Evolutionary conservation across 1,139 yeast species (phyloP).

Genomic region (Debaryomyces robertsiae): DNA sequence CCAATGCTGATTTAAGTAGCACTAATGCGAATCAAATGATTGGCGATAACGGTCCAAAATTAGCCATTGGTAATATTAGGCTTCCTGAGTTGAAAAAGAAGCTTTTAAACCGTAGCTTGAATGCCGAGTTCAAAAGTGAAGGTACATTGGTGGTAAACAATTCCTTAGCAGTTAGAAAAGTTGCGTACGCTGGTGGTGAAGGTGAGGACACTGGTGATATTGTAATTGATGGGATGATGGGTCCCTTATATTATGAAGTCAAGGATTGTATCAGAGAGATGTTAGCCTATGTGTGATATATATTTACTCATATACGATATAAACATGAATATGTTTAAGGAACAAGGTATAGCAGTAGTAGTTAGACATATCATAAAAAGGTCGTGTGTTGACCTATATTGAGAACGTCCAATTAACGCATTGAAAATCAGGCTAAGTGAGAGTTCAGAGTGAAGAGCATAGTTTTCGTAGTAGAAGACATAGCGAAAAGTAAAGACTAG

Average conservation of each 20-base stretch:
- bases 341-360: not conserved
- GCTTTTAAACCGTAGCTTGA: slow-evolving; percentile 58
- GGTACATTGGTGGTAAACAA: slow-evolving; percentile 90
- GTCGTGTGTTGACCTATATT: slow-evolving; percentile 3
- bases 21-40: slow-evolving; percentile 11
- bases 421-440: slow-evolving; percentile 8
- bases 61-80: slow-evolving; percentile 88
- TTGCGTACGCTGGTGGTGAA: slow-evolving; percentile 46
- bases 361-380: not conserved
- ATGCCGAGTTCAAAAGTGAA: slow-evolving; percentile 90
- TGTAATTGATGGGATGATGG: slow-evolving; percentile 79
- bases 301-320: not conserved
- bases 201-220: slow-evolving; percentile 73
- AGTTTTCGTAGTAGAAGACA: not conserved
- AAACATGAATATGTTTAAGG: too few species aligned
- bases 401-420: slow-evolving; percentile 13
- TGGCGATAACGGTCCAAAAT: slow-evolving; percentile 33
- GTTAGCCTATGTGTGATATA: slow-evolving; percentile 67
- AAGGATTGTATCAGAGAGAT: slow-evolving; percentile 74
- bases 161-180: slow-evolving; percentile 71
- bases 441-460: not conserved
- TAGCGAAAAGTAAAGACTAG: not conserved
- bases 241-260: slow-evolving; percentile 76
- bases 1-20: slow-evolving; percentile 11
- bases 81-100: slow-evolving; percentile 77